Evolutionary conservation across 106 monocot genomes (phyloP).

Genomic region (Dendrobium nobile): DNA sequence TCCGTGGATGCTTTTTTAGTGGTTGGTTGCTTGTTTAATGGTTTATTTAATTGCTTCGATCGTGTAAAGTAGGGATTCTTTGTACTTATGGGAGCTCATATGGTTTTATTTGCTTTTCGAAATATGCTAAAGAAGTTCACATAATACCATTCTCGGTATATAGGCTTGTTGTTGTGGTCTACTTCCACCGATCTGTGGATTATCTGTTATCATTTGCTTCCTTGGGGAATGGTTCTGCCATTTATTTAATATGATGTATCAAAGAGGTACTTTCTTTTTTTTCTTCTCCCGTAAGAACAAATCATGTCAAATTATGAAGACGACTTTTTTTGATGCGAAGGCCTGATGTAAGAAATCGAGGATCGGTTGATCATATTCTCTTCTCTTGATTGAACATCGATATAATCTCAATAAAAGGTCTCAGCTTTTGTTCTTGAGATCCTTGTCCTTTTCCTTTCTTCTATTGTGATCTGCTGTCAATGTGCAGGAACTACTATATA

Average conservation of each 20-base stretch:
- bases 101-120: not conserved
- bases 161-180: not conserved
- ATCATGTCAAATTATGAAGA: no score
- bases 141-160: not conserved
- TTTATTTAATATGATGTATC: not conserved
- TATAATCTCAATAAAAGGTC: no score
- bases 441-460: no score
- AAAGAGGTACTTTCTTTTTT: no score
- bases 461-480: no score
- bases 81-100: not conserved
- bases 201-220: not conserved
- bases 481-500: no score
- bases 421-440: no score
- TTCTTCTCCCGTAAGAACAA: no score
- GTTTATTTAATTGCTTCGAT: not conserved
- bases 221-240: not conserved
- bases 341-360: no score
- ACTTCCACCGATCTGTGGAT: not conserved
- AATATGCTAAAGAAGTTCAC: not conserved
- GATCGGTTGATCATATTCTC: no score
- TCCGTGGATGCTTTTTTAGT: not conserved
- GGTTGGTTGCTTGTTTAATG: not conserved
- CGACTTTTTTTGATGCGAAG: no score
- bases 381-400: no score
- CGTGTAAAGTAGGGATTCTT: not conserved